These are phyloP conservation scores for Pseudozyma sp. DNA, from an alignment of 1,284 basidiomycete species.

Conservation along the genomic window DNA sequence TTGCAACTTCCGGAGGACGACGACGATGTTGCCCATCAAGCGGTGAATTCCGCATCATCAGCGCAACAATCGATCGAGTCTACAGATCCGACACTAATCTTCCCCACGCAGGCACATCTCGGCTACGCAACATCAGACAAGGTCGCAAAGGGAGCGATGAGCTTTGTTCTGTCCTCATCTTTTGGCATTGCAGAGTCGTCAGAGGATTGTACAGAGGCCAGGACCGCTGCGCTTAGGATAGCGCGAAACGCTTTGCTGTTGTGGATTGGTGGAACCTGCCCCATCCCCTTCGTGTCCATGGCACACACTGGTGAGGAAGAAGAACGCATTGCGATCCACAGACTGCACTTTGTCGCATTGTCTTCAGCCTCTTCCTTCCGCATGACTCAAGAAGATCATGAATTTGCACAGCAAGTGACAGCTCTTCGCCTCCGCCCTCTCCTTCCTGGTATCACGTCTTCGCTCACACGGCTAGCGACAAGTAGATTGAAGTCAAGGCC, in stretches of 20 bases:
- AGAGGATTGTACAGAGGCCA: conserved; percentile 1
- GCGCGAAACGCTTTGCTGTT: conserved; percentile 22
- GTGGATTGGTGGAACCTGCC: conserved; percentile 40
- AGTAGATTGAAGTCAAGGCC: conserved; percentile 23
- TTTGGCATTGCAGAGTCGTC: conserved; percentile 33
- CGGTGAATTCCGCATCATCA: neutral
- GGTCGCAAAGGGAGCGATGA: conserved; percentile 38
- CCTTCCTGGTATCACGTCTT: conserved; percentile 37
- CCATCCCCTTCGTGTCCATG: neutral
- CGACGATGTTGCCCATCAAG: neutral
- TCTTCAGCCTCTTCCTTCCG: neutral
- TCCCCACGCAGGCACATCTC: conserved; percentile 22
- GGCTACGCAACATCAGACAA: conserved; percentile 15
- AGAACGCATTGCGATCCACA: neutral
- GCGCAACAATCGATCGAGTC: neutral
- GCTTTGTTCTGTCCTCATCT: conserved; percentile 35
- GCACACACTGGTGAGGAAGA: neutral
- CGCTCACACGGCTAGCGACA: conserved; percentile 37
- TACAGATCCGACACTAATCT: conserved; percentile 8
- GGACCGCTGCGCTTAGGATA: conserved; percentile 10
- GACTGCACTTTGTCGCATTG: neutral
- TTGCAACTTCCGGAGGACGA: conserved; percentile 55
- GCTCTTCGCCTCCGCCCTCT: conserved; percentile 28
- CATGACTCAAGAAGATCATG: neutral
- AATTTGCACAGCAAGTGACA: neutral